Evolutionary conservation across 495 filamentous ascomycete species (phyloP).

Genomic region (Acidiella bohemica): DNA sequence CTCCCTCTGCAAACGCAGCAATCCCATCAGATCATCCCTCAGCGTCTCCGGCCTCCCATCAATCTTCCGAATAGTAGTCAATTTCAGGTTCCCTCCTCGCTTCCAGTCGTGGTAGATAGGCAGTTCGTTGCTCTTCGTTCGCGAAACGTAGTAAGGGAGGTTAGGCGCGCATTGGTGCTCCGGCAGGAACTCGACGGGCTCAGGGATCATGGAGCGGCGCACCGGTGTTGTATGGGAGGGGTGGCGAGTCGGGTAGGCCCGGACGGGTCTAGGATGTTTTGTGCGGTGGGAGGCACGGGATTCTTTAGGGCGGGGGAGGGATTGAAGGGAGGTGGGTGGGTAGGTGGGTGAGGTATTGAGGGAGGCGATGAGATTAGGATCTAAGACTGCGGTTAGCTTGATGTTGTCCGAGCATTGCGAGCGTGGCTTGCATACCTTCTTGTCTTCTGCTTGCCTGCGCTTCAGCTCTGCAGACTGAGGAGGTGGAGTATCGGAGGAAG

Average conservation of each 20-base stretch:
- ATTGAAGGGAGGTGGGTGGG: slow-evolving; percentile 13
- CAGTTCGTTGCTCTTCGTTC: slow-evolving; percentile 55
- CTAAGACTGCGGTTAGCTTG: too few relatives aligned
- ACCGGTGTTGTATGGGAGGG: slow-evolving; percentile 6
- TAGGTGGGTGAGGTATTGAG: slow-evolving; percentile 14
- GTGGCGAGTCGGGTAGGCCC: slow-evolving; percentile 17
- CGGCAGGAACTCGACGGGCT: slow-evolving; percentile 15
- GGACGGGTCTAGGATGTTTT: slow-evolving; percentile 17
- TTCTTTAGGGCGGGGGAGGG: slow-evolving; percentile 20
- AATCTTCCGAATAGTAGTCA: slow-evolving; percentile 65
- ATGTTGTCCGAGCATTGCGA: not conserved
- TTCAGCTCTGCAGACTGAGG: slow-evolving; percentile 17
- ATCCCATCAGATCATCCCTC: slow-evolving; percentile 26
- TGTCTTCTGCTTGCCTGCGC: slow-evolving; percentile 1
- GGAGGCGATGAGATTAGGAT: slow-evolving; percentile 17
- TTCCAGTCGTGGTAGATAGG: slow-evolving; percentile 68
- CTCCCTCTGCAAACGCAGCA: slow-evolving; percentile 22
- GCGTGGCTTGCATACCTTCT: slow-evolving; percentile 2
- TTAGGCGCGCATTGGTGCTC: slow-evolving; percentile 13
- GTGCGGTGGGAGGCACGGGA: slow-evolving; percentile 21
- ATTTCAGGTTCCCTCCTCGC: slow-evolving; percentile 60
- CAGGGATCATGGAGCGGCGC: slow-evolving; percentile 31
- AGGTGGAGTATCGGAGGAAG: slow-evolving; percentile 25
- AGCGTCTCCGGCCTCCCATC: slow-evolving; percentile 42
- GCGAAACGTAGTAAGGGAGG: slow-evolving; percentile 56